phyloP scores from a whole-genome alignment of 768 basidiomycete genomes.

The Lactifluus volemus region DNA sequence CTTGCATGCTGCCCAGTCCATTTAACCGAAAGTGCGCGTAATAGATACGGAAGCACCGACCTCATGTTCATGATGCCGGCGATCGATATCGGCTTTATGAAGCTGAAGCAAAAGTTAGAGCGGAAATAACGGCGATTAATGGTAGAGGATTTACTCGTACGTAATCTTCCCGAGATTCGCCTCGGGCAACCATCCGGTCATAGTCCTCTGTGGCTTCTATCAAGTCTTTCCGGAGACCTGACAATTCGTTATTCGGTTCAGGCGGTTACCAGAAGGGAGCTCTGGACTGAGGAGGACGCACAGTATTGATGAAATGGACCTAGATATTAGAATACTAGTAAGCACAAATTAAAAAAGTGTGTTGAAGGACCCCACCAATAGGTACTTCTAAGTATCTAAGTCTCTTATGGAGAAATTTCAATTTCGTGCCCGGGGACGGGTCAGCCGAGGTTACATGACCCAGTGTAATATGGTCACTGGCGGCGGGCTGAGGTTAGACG shows the following conservation, averaged over 20 bases:
- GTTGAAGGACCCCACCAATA: neutral
- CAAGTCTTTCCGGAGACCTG: conserved; percentile 6
- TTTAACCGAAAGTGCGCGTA: neutral
- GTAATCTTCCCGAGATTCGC: conserved; percentile 1
- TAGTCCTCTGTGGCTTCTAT: neutral
- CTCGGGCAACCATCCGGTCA: neutral
- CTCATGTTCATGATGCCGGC: neutral
- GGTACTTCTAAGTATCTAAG: neutral
- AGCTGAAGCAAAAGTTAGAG: neutral
- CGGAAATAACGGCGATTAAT: neutral
- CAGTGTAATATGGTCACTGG: neutral
- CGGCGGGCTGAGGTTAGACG: neutral
- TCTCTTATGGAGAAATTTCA: neutral
- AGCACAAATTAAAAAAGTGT: neutral
- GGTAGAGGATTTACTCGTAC: neutral
- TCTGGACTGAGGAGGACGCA: neutral
- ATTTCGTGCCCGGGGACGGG: neutral
- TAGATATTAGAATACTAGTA: neutral
- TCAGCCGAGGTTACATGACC: neutral
- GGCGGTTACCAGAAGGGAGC: neutral
- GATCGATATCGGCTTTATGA: neutral
- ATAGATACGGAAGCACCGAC: neutral
- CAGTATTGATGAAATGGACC: neutral
- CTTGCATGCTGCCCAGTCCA: conserved; percentile 1
- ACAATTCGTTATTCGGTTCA: neutral